Percentiles rank a stretch among this genome's conserved stretches.
phyloP scores from a whole-genome alignment of 352 stramenopile species.

The Phytophthora gonapodyides region DNA sequence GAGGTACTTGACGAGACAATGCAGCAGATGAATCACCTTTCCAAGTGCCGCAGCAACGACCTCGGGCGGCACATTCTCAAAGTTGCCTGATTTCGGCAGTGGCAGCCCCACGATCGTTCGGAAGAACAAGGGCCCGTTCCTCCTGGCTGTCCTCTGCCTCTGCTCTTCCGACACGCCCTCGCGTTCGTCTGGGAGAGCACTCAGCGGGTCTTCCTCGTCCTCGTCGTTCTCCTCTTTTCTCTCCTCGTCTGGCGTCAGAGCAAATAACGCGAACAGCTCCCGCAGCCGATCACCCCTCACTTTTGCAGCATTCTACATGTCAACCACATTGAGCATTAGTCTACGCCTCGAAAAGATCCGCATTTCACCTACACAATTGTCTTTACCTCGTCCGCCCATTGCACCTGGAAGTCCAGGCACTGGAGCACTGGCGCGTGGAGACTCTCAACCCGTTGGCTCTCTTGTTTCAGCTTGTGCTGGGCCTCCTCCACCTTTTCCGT shows the following conservation, averaged over 20 bases:
- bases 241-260: slow-evolving; percentile 31
- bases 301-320: slow-evolving; percentile 62
- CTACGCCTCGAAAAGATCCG: background rate
- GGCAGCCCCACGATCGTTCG: slow-evolving; percentile 71
- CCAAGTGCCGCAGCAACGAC: slow-evolving; percentile 72
- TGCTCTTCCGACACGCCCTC: slow-evolving; percentile 25
- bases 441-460: slow-evolving; percentile 35
- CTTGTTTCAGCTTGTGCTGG: slow-evolving; percentile 47
- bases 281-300: slow-evolving; percentile 71
- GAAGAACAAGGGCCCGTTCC: slow-evolving; percentile 45
- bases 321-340: slow-evolving; percentile 11
- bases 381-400: slow-evolving; percentile 61
- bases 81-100: slow-evolving; percentile 72
- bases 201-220: slow-evolving; percentile 33
- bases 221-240: too few relatives aligned
- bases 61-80: slow-evolving; percentile 72
- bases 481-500: slow-evolving; percentile 44
- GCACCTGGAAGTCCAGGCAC: slow-evolving; percentile 69
- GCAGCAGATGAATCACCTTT: slow-evolving; percentile 78
- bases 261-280: slow-evolving; percentile 74
- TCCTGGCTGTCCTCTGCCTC: slow-evolving; percentile 17
- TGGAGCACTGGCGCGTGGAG: slow-evolving; percentile 61
- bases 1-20: slow-evolving; percentile 72
- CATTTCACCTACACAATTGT: too few relatives aligned
- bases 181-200: slow-evolving; percentile 28